Conservation (phyloP, 2,329 filamentous ascomycete genomes). For the Phyllosticta citrichinensis region DNA sequence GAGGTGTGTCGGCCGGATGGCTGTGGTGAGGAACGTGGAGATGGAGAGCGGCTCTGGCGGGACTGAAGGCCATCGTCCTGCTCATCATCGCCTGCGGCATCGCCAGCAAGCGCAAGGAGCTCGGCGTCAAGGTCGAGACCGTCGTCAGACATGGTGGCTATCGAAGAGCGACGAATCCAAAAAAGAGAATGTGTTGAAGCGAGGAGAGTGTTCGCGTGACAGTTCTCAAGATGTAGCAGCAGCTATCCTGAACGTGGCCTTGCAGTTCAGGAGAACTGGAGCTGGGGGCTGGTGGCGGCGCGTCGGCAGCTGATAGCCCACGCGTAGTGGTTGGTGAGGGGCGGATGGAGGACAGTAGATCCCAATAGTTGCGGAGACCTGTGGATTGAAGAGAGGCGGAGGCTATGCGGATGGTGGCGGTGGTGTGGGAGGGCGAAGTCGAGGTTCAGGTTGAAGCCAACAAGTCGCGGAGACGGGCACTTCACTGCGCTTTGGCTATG, state of each 20-base stretch:
- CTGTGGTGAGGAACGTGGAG: conserved; percentile 29
- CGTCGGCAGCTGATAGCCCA: background rate
- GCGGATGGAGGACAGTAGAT: background rate
- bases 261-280: conserved; percentile 5
- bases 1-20: conserved; percentile 22
- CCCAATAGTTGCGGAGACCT: background rate
- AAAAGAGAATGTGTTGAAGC: background rate
- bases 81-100: conserved; percentile 34
- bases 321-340: background rate
- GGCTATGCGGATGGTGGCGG: background rate
- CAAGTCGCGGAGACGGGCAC: background rate
- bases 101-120: conserved; percentile 83
- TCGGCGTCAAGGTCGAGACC: conserved; percentile 64
- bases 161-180: background rate
- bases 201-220: background rate
- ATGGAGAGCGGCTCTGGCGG: conserved; percentile 47
- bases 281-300: conserved; percentile 5
- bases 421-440: background rate
- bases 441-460: background rate
- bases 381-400: background rate
- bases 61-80: conserved; percentile 35
- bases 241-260: background rate
- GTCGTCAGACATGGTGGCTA: conserved; percentile 57
- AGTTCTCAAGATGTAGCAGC: background rate
- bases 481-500: background rate